Conservation (phyloP, 306 rosid species). For the Ziziphus jujuba region DNA sequence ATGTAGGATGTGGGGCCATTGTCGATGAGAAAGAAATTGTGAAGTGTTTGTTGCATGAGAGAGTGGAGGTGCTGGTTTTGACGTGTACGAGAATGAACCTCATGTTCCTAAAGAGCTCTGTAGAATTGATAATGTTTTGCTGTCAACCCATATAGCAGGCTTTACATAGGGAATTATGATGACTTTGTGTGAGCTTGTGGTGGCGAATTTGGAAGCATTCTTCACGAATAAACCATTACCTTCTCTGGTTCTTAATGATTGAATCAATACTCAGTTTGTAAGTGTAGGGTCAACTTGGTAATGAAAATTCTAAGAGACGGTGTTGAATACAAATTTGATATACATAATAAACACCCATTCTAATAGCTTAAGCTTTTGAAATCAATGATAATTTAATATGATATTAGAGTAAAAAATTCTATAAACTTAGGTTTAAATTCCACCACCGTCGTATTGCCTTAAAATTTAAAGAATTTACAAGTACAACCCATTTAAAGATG, state of each 20-base stretch:
- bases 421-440: too few relatives aligned
- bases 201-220: conserved; percentile 34
- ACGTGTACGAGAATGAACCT: conserved; percentile 65
- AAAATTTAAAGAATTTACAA: too few relatives aligned
- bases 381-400: too few relatives aligned
- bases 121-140: conserved; percentile 43
- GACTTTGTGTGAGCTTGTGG: conserved; percentile 11
- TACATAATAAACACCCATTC: too few relatives aligned
- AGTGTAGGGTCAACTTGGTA: too few relatives aligned
- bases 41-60: conserved; percentile 20
- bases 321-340: too few relatives aligned
- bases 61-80: conserved; percentile 48
- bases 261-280: background rate
- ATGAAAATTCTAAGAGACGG: too few relatives aligned
- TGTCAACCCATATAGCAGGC: conserved; percentile 25
- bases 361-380: too few relatives aligned
- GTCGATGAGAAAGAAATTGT: conserved; percentile 45
- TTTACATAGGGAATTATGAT: conserved; percentile 4
- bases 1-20: conserved; percentile 47
- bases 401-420: too few relatives aligned
- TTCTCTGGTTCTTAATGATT: conserved; percentile 10
- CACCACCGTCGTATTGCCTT: too few relatives aligned
- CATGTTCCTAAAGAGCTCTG: conserved; percentile 38
- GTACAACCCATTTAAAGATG: too few relatives aligned
- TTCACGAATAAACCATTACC: conserved; percentile 30